A percentile compares a stretch with the other conserved stretches of the same genome.
Evolutionary conservation across 805 yeast species (phyloP).

Genomic region (Citeromyces matritensis): DNA sequence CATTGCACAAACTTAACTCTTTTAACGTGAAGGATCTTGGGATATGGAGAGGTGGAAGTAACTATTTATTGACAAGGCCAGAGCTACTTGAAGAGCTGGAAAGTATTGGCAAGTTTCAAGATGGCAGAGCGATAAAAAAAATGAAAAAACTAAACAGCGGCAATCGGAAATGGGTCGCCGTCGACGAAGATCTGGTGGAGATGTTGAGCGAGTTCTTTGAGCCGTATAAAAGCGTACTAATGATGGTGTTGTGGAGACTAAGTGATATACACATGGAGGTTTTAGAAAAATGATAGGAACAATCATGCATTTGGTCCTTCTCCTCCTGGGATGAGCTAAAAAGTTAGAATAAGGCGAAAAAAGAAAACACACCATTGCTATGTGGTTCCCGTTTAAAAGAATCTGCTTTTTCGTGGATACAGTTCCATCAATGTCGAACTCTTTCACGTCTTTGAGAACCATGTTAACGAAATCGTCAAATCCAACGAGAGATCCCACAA

Average conservation of each 20-base stretch:
- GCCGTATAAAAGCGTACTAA: constrained; percentile 57
- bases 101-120: constrained; percentile 16
- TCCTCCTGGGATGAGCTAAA: constrained; percentile 29
- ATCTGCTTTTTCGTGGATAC: constrained; percentile 37
- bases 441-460: constrained; percentile 72
- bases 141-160: constrained; percentile 16
- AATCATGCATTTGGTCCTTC: constrained; percentile 11
- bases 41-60: constrained; percentile 64
- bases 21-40: constrained; percentile 77
- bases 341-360: not conserved
- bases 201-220: constrained; percentile 39
- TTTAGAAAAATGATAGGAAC: constrained; percentile 9
- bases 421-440: constrained; percentile 28
- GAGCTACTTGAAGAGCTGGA: constrained; percentile 28
- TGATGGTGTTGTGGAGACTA: constrained; percentile 64
- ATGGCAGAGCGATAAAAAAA: constrained; percentile 21
- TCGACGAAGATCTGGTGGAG: constrained; percentile 42
- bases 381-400: constrained; percentile 57
- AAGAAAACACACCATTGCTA: constrained; percentile 39
- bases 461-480: constrained; percentile 93
- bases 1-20: constrained; percentile 48
- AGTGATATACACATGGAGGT: constrained; percentile 42
- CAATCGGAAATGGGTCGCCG: constrained; percentile 45
- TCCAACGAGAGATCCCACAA: constrained; percentile 78
- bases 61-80: constrained; percentile 42